These are phyloP conservation scores for Malassezia furfur DNA, from an alignment of 1,284 basidiomycete genomes.

Conservation along the genomic window DNA sequence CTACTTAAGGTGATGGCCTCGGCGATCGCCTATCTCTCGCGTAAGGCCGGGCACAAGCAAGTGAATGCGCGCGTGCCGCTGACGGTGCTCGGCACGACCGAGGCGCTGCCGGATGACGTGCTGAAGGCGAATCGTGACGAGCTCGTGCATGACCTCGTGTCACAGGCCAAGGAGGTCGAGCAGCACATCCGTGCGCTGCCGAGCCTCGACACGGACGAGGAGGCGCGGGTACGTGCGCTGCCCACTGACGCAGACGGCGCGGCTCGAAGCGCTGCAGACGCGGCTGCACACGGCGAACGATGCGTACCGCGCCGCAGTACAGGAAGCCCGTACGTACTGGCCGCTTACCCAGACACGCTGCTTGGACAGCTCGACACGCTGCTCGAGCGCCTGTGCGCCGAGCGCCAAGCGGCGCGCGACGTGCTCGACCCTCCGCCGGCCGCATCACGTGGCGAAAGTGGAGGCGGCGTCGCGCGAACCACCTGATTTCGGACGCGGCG, in stretches of 20 bases:
- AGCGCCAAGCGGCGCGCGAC: constrained; percentile 6
- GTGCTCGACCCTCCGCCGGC: background rate
- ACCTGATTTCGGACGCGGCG: constrained; percentile 18
- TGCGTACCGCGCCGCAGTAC: constrained; percentile 18
- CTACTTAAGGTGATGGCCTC: constrained; percentile 36
- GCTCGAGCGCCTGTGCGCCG: constrained; percentile 6
- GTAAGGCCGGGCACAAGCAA: constrained; percentile 24
- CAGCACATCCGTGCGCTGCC: constrained; percentile 23
- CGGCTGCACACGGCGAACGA: constrained; percentile 18
- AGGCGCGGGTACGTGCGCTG: constrained; percentile 2
- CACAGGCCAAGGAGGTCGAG: constrained; percentile 23
- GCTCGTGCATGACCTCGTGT: constrained; percentile 25
- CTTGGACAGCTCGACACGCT: constrained; percentile 1
- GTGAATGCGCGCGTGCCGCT: constrained; percentile 24
- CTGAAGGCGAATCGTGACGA: constrained; percentile 20
- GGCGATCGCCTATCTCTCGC: constrained; percentile 28
- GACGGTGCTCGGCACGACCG: constrained; percentile 27
- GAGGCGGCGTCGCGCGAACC: constrained; percentile 11
- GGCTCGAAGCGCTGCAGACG: constrained; percentile 6
- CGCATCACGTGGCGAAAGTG: constrained; percentile 6
- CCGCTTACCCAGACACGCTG: constrained; percentile 2
- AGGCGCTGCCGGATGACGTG: constrained; percentile 22
- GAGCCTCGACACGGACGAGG: background rate
- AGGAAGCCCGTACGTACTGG: constrained; percentile 16
- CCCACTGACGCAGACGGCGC: background rate